These are phyloP conservation scores for Sclerotinia borealis DNA, from an alignment of 2,329 filamentous ascomycete species.

Conservation along the genomic window DNA sequence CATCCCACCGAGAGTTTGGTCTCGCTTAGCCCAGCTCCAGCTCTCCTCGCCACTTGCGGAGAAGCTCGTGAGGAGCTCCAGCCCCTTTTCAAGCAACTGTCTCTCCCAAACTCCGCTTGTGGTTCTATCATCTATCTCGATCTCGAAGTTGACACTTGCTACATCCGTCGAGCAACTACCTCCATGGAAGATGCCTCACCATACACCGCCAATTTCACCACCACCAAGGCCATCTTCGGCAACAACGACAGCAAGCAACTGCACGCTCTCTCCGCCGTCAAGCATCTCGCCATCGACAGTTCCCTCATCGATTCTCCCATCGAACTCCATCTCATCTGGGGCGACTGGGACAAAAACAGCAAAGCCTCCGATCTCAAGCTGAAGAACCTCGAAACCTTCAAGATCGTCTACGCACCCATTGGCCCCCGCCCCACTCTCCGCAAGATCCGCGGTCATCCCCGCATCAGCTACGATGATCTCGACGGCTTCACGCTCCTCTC, in stretches of 20 bases:
- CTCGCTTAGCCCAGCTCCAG: conserved; percentile 6
- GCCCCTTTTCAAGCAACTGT: background rate
- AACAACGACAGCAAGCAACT: background rate
- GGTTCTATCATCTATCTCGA: background rate
- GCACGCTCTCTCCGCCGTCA: background rate
- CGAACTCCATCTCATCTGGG: conserved; percentile 3
- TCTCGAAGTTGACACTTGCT: background rate
- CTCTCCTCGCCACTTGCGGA: background rate
- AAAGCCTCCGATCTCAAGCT: background rate
- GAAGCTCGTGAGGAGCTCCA: background rate
- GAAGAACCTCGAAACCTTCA: background rate
- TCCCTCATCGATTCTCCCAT: conserved; percentile 3
- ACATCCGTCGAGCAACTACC: conserved; percentile 1
- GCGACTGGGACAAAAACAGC: background rate
- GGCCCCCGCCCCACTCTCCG: background rate
- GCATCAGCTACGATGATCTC: background rate
- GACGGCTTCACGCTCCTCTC: background rate
- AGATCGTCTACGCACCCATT: conserved; percentile 3
- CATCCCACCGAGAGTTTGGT: background rate
- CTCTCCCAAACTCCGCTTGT: background rate
- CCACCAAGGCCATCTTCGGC: conserved; percentile 4
- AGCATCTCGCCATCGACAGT: background rate
- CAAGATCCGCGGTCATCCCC: background rate
- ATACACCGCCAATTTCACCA: background rate
- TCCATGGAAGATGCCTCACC: background rate